These are phyloP conservation scores for Umbelopsis sp. DNA, from an alignment of 371 early-diverging fungal species.

Conservation along the genomic window DNA sequence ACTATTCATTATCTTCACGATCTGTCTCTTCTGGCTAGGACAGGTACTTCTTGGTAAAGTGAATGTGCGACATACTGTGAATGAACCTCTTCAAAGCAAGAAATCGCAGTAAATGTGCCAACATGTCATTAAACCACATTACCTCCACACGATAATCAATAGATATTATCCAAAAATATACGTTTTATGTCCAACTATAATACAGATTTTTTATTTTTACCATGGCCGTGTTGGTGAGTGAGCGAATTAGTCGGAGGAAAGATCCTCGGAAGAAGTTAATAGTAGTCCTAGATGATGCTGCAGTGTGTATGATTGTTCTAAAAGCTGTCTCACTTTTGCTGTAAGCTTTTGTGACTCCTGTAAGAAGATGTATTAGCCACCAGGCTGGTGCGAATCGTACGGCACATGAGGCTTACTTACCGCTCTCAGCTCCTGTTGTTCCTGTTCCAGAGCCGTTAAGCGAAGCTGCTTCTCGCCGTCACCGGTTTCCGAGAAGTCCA, in stretches of 20 bases:
- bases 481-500: background rate
- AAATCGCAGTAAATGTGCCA: background rate
- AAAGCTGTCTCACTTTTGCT: background rate
- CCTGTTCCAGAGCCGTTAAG: background rate
- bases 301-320: slow-evolving; percentile 7
- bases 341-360: background rate
- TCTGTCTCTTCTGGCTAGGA: slow-evolving; percentile 68
- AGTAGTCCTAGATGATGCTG: slow-evolving; percentile 12
- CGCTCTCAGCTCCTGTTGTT: slow-evolving; percentile 10
- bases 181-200: slow-evolving; percentile 5
- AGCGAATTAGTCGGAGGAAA: background rate
- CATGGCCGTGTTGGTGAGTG: background rate
- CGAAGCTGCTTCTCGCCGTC: background rate
- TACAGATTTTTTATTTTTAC: background rate
- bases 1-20: slow-evolving; percentile 82
- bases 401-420: background rate
- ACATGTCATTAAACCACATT: background rate
- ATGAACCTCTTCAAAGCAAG: background rate
- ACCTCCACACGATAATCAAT: background rate
- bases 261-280: slow-evolving; percentile 5
- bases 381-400: background rate
- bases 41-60: slow-evolving; percentile 60
- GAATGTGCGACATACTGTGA: background rate
- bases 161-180: background rate
- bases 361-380: background rate